These are phyloP conservation scores for Coniochaeta pulveracea DNA, from an alignment of 2,329 filamentous ascomycete genomes.

Conservation along the genomic window DNA sequence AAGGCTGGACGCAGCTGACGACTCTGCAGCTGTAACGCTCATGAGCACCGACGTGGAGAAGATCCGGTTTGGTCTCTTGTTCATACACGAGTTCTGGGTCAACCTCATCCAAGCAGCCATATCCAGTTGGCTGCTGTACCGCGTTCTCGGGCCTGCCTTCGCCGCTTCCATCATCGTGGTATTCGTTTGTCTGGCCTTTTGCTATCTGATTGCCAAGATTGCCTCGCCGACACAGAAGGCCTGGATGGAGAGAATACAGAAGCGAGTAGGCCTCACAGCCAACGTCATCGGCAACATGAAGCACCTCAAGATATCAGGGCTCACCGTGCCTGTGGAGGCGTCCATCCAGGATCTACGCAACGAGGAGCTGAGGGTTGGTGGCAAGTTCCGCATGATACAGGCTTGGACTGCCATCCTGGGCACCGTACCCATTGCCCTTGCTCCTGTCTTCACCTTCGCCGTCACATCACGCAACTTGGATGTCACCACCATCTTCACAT, in stretches of 20 bases:
- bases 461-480: constrained; percentile 13
- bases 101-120: constrained; percentile 19
- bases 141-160: constrained; percentile 19
- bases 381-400: constrained; percentile 13
- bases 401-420: constrained; percentile 17
- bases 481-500: constrained; percentile 16
- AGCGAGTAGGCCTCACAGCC: constrained; percentile 14
- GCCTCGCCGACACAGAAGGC: constrained; percentile 13
- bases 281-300: constrained; percentile 17
- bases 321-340: constrained; percentile 14
- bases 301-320: constrained; percentile 17
- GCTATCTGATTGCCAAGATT: constrained; percentile 8
- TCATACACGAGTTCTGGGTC: constrained; percentile 23
- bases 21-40: constrained; percentile 22
- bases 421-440: constrained; percentile 22
- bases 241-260: constrained; percentile 20
- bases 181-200: constrained; percentile 11
- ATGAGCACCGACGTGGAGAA: constrained; percentile 27
- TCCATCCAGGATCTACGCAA: constrained; percentile 13
- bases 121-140: constrained; percentile 20
- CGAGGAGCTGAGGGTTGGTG: constrained; percentile 14
- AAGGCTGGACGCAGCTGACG: constrained; percentile 12
- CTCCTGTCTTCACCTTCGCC: constrained; percentile 22
- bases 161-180: constrained; percentile 19
- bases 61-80: constrained; percentile 17